A percentile compares a stretch with the other conserved stretches of the same genome.
phyloP scores from a whole-genome alignment of 495 filamentous ascomycete genomes.

The Penicillium herquei region DNA sequence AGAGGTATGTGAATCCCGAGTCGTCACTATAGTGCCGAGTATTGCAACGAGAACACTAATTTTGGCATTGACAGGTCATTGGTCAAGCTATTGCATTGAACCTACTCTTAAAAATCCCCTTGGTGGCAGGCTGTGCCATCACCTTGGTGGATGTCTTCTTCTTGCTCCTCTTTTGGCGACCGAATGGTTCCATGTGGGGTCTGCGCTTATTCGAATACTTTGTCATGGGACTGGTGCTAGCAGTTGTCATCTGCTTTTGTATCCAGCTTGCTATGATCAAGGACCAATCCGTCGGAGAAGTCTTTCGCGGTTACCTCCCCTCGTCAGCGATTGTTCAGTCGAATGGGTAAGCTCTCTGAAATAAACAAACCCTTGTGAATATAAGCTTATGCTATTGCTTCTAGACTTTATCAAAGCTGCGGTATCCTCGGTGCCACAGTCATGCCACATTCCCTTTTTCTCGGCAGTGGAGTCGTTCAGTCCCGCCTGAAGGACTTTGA shows the following conservation, averaged over 20 bases:
- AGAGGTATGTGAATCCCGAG: constrained; percentile 55
- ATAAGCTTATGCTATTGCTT: no score
- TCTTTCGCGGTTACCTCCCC: constrained; percentile 83
- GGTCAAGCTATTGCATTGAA: constrained; percentile 91
- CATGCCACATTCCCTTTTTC: constrained; percentile 89
- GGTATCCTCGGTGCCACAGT: constrained; percentile 92
- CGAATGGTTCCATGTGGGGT: constrained; percentile 68
- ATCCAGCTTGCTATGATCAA: constrained; percentile 81
- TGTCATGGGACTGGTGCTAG: constrained; percentile 75
- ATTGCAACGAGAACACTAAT: neutral
- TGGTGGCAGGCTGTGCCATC: constrained; percentile 84
- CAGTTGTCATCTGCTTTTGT: constrained; percentile 87
- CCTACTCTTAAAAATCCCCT: constrained; percentile 72
- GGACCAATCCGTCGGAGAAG: constrained; percentile 65
- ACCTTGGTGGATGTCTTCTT: constrained; percentile 82
- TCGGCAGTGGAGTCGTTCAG: constrained; percentile 88
- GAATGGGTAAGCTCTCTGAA: constrained; percentile 47
- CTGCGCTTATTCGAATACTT: constrained; percentile 78
- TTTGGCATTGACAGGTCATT: constrained; percentile 60
- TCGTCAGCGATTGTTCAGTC: constrained; percentile 70
- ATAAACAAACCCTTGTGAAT: no score
- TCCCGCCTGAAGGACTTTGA: constrained; percentile 80
- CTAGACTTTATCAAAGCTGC: constrained; percentile 81
- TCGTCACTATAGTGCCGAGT: neutral
- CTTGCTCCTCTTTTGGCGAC: constrained; percentile 83